Evolutionary conservation across 116 monocot species (phyloP), one percentile per base, ranked within the genome.

Genomic region (Trichopus zeylanicus): DNA sequence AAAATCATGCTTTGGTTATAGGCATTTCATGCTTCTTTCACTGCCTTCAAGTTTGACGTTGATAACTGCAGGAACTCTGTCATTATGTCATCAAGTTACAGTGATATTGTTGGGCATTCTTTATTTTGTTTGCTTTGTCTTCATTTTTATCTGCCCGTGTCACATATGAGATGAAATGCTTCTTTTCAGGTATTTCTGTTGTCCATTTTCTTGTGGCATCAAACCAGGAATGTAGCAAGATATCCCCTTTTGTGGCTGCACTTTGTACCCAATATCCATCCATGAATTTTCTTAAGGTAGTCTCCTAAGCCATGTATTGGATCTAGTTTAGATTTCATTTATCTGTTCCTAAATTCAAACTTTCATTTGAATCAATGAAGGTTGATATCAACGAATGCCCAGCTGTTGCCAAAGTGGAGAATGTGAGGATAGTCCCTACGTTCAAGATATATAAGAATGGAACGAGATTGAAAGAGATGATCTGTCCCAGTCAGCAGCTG

Each of bases 401-500:
- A 3, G 10, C 46, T n/a, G 63, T 86, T 22, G 81, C 86, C 5
- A 69, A 48, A 35, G 47, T 68, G 31, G 86, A 86, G 69, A 78
- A 75, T 16, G 78, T 86, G 34, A 64, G 71, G 26, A 61, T 56
- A 12, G 72, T 78, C 53, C 81, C 86, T 2, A 71, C 82, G 3
- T 69, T 86, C 52, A 82, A 78, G 59, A 82, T 86, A 19, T 86
- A 86, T 65, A 72, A 60, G 55, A 69, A 71, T 15, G 75, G 74
- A 8, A 26, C 27, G 16, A 62, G 46, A 32, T 49, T 74, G 60
- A 80, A 80, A 70, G 81, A 81, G 70, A 77, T 84, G 77, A 78
- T 89, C 35, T 71, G 76, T 59, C 80, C 80, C 6, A 82, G 51
- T 70, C 57, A 34, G 47, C 66, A 71, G 22, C 56, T 75, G 6